Percentiles rank a stretch among this genome's conserved stretches.
Conservation (phyloP, 176 grass and related monocot genomes). For the Musa schizocarpa region DNA sequence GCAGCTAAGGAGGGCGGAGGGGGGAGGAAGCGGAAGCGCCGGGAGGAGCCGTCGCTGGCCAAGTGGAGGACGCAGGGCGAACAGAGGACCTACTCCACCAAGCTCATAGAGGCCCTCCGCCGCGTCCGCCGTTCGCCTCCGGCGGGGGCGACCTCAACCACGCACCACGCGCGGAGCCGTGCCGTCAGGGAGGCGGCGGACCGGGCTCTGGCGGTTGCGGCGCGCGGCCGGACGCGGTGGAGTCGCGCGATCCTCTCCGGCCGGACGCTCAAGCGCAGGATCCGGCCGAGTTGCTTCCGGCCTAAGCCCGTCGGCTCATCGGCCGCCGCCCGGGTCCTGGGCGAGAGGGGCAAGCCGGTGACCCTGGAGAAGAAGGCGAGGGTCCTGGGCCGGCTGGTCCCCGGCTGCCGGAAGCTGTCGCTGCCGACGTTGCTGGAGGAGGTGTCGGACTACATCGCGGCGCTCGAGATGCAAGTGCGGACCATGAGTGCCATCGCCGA, state of each 20-base stretch:
- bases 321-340: neutral
- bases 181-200: constrained; percentile 67
- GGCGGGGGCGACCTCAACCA: neutral
- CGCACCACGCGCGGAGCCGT: neutral
- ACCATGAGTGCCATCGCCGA: constrained; percentile 70
- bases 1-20: constrained; percentile 14
- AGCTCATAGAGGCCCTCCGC: constrained; percentile 72
- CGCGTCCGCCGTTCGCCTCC: constrained; percentile 19
- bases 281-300: constrained; percentile 24
- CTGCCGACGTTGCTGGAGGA: constrained; percentile 62
- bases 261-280: constrained; percentile 36
- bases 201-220: constrained; percentile 59
- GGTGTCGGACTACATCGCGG: constrained; percentile 75
- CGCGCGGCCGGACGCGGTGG: constrained; percentile 65
- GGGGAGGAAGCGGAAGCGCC: constrained; percentile 46
- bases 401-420: constrained; percentile 65
- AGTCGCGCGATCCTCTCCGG: constrained; percentile 75
- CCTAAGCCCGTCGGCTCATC: constrained; percentile 15
- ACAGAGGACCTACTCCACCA: constrained; percentile 78
- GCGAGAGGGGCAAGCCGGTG: constrained; percentile 17
- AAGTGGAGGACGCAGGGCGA: constrained; percentile 79
- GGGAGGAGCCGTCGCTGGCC: neutral
- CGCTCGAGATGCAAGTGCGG: constrained; percentile 92
- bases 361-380: constrained; percentile 49
- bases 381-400: constrained; percentile 64